Evolutionary conservation across 106 monocot species (phyloP), one percentile per base, ranked within the genome.

Genomic region (Iris macrosiphon): DNA sequence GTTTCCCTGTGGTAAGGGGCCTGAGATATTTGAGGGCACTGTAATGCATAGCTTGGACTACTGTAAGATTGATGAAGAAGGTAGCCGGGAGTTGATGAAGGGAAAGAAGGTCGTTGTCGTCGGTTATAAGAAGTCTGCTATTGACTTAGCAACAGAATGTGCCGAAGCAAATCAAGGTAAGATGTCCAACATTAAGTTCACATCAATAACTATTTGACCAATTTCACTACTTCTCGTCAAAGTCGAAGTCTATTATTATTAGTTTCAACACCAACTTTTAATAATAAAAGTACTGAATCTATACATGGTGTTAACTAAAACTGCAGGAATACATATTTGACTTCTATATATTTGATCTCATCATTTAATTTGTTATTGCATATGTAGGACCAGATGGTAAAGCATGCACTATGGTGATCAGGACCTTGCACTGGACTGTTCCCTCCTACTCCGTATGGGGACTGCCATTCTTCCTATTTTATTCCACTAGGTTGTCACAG

Each of bases 51-150:
- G 79, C 6, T 35, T 82, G 68, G 85, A 95, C 35, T 95, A 89
- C 46, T 95, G 79, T 64, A 89, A 89, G 57, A 75, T 95, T 5
- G 59, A 66, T 23, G 62, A 82, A 50, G 77, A 69, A 24, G 68
- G 34, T 5, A 41, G 71, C 13, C 49, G 29, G 14, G 41, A 82
- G 53, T 46, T 95, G 48, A 74, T 85, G 79, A 82, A 55, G 51
- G 89, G 79, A 27, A 95, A 95, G 76, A 79, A 75, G 62, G 85
- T 79, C 11, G 85, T 82, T 3, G 74, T 95, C 6, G 59, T 95
- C 8, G 95, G 95, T 11, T 95, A 82, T 65, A 82, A 82, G 79
- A 95, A 95, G 62, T 85, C 89, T 0, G 89, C 71, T 4, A 84
- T 94, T 9, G 93, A 94, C 60, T 62, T 94, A 40, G 93, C 93